phyloP scores from a whole-genome alignment of 2,329 filamentous ascomycete species.

The Neospermospora avenae region DNA sequence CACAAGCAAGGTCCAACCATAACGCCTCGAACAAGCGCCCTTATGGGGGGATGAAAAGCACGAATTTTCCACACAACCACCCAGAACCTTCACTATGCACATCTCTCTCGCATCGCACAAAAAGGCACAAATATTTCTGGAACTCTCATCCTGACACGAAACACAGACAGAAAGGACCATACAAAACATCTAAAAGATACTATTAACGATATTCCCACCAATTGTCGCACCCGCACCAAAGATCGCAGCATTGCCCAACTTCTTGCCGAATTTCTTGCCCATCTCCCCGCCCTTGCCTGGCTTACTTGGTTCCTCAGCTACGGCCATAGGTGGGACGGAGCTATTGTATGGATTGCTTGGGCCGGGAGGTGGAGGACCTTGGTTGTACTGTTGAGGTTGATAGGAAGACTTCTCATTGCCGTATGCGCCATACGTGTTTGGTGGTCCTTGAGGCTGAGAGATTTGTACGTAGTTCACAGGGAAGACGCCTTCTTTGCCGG shows the following conservation, averaged over 20 bases:
- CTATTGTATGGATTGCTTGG: conserved; percentile 63
- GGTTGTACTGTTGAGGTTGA: conserved; percentile 24
- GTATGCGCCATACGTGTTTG: conserved; percentile 34
- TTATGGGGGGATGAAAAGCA: too few relatives aligned
- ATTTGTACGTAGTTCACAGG: conserved; percentile 84
- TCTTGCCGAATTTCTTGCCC: conserved; percentile 96
- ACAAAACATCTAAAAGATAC: conserved; percentile 64
- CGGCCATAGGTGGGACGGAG: conserved; percentile 71
- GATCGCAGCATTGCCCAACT: conserved; percentile 78
- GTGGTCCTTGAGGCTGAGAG: conserved; percentile 37
- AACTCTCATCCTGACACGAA: not conserved
- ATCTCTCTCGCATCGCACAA: too few relatives aligned
- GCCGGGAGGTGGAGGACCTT: conserved; percentile 38
- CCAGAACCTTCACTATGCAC: too few relatives aligned
- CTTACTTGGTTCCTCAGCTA: conserved; percentile 53
- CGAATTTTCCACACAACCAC: too few relatives aligned
- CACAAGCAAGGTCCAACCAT: not conserved
- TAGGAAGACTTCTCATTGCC: conserved; percentile 18
- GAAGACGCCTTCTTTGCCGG: conserved; percentile 87
- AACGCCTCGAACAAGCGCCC: not conserved
- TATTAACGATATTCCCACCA: conserved; percentile 85
- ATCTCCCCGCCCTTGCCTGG: conserved; percentile 53
- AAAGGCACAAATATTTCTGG: too few relatives aligned
- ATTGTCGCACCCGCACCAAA: conserved; percentile 92
- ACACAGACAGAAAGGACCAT: not conserved